Percentiles rank a stretch among this genome's conserved stretches.
Evolutionary conservation across 352 stramenopile genomes (phyloP).

Genomic region (Phytopythium litorale): DNA sequence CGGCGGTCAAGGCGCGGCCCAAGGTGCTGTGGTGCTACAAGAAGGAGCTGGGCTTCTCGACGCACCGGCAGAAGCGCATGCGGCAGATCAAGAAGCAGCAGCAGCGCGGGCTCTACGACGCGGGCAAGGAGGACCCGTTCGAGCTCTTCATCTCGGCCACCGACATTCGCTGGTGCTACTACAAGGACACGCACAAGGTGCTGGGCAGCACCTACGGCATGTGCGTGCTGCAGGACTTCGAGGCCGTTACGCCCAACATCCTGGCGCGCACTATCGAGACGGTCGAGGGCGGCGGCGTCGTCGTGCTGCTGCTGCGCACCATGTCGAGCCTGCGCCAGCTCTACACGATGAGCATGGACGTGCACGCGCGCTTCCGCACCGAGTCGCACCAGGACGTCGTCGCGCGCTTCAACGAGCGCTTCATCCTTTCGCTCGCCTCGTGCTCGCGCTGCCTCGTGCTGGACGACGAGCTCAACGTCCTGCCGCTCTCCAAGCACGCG

Average conservation of each 20-base stretch:
- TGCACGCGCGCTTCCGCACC: conserved; percentile 89
- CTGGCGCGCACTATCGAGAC: conserved; percentile 99
- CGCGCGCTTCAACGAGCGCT: conserved; percentile 99
- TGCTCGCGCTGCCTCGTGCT: conserved; percentile 96
- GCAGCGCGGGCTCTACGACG: conserved; percentile 91
- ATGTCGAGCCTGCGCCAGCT: conserved; percentile 98
- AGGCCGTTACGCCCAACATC: conserved; percentile 98
- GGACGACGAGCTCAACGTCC: conserved; percentile 99
- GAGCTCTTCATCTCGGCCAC: conserved; percentile 99
- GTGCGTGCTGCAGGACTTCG: conserved; percentile 99
- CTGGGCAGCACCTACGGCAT: conserved; percentile 98
- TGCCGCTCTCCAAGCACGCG: conserved; percentile 94
- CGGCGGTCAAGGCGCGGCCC: conserved; percentile 92
- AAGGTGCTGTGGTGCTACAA: conserved; percentile 99
- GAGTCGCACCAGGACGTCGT: conserved; percentile 94
- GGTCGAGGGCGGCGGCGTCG: conserved; percentile 96
- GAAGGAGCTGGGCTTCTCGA: conserved; percentile 99
- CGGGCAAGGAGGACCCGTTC: conserved; percentile 94
- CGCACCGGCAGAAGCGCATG: conserved; percentile 94
- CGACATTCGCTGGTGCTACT: conserved; percentile 99
- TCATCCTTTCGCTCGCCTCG: conserved; percentile 96
- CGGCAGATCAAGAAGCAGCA: conserved; percentile 95
- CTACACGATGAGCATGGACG: conserved; percentile 99
- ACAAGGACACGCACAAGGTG: conserved; percentile 99
- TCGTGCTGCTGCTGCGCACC: conserved; percentile 97